These are phyloP conservation scores for Annona squamosa DNA, from an alignment of 164 flowering plant species.

Conservation along the genomic window DNA sequence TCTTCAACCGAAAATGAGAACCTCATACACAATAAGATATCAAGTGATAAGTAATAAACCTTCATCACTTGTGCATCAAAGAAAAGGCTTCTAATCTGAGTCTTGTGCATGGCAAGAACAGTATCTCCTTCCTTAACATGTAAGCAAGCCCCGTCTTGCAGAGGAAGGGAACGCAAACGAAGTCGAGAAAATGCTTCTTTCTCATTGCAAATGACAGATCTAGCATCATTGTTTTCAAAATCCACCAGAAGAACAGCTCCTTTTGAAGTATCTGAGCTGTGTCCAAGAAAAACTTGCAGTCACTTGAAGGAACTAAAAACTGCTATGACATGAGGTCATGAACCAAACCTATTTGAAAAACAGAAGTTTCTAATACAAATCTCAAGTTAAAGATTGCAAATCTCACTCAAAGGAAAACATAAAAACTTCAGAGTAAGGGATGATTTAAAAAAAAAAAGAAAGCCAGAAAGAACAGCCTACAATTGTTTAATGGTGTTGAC, in stretches of 20 bases:
- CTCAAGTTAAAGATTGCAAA: too few relatives aligned
- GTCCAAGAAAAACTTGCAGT: neutral
- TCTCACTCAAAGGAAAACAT: too few relatives aligned
- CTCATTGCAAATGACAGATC: slow-evolving; percentile 1
- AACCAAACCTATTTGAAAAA: too few relatives aligned
- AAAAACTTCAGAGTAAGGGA: too few relatives aligned
- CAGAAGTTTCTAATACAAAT: too few relatives aligned
- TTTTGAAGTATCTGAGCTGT: neutral
- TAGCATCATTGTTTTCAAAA: neutral
- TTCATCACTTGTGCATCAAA: slow-evolving; percentile 35
- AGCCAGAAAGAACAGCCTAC: too few relatives aligned
- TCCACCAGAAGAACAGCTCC: neutral
- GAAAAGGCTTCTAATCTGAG: slow-evolving; percentile 15
- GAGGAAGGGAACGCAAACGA: slow-evolving; percentile 31
- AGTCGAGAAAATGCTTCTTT: slow-evolving; percentile 23
- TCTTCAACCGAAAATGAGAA: too few relatives aligned
- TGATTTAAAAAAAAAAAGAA: too few relatives aligned
- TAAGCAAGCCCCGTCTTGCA: slow-evolving; percentile 31
- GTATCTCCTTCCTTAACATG: slow-evolving; percentile 26
- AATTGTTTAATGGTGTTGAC: too few relatives aligned
- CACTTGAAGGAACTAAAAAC: too few relatives aligned
- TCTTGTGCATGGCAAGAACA: slow-evolving; percentile 26
- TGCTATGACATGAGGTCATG: too few relatives aligned
- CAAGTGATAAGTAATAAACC: slow-evolving; percentile 16
- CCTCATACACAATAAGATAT: neutral